Conservation (phyloP, 2,329 filamentous ascomycete species). For the Tolypocladium ovalisporum region DNA sequence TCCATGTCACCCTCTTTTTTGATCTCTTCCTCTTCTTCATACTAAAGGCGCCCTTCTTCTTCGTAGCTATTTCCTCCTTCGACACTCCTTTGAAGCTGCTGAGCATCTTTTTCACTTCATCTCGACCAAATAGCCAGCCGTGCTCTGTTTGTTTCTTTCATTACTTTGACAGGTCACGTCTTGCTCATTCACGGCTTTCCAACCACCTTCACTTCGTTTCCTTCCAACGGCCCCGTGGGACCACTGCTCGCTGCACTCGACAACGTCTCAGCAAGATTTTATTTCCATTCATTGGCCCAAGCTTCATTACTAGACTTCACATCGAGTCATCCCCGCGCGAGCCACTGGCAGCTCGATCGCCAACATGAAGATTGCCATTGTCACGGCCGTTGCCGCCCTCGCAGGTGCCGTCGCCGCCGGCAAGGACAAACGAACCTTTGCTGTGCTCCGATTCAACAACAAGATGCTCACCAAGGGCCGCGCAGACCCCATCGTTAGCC, state of each 20-base stretch:
- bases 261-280: not conserved
- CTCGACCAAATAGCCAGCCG: slow-evolving; percentile 12
- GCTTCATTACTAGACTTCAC: not conserved
- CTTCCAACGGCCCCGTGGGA: slow-evolving; percentile 20
- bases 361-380: slow-evolving; percentile 24
- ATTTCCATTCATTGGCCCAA: not conserved
- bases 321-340: not conserved
- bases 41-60: slow-evolving; percentile 5
- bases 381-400: slow-evolving; percentile 24
- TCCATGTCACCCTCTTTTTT: not conserved
- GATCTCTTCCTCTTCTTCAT: slow-evolving; percentile 9
- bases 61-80: not conserved
- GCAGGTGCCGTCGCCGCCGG: slow-evolving; percentile 25
- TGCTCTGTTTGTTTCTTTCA: slow-evolving; percentile 18
- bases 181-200: slow-evolving; percentile 10
- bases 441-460: slow-evolving; percentile 62
- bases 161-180: slow-evolving; percentile 14
- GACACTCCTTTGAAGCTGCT: slow-evolving; percentile 13
- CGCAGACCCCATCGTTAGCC: slow-evolving; percentile 57
- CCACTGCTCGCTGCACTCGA: slow-evolving; percentile 10
- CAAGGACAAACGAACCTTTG: slow-evolving; percentile 44
- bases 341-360: not conserved
- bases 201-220: slow-evolving; percentile 14
- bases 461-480: slow-evolving; percentile 50
- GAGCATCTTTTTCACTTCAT: slow-evolving; percentile 23